phyloP scores from a whole-genome alignment of 2,329 filamentous ascomycete species.

The Aureobasidium sp. region DNA sequence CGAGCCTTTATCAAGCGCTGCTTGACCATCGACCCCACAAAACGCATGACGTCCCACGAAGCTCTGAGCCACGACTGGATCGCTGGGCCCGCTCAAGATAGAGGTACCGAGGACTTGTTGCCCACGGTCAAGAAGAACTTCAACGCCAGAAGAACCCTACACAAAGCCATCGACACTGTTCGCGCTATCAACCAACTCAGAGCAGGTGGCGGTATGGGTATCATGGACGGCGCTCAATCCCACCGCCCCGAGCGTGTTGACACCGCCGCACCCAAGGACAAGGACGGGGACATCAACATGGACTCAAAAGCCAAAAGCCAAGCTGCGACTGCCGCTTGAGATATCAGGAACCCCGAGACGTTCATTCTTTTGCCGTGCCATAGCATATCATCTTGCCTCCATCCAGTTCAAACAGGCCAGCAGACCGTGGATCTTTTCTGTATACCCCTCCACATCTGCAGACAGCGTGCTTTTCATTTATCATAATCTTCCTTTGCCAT shows the following conservation, averaged over 20 bases:
- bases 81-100: constrained; percentile 44
- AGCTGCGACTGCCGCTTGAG: background rate
- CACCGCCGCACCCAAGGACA: constrained; percentile 19
- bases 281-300: constrained; percentile 23
- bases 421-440: background rate
- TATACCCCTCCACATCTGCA: constrained; percentile 9
- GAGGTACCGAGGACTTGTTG: constrained; percentile 46
- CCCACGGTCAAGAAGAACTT: constrained; percentile 63
- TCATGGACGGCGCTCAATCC: constrained; percentile 54
- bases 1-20: constrained; percentile 90
- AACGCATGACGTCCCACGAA: constrained; percentile 85
- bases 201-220: constrained; percentile 46
- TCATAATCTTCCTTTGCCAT: background rate
- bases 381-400: background rate
- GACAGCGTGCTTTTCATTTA: background rate
- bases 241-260: constrained; percentile 39
- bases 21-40: constrained; percentile 77
- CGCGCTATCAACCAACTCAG: constrained; percentile 59
- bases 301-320: constrained; percentile 27
- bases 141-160: constrained; percentile 55
- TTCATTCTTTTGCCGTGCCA: background rate
- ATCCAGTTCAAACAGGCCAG: too few relatives aligned
- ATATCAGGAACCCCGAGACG: background rate
- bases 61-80: constrained; percentile 58
- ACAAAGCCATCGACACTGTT: constrained; percentile 60